These are phyloP conservation scores for Starmerella stellata DNA, from an alignment of 805 yeast species.

Conservation along the genomic window DNA sequence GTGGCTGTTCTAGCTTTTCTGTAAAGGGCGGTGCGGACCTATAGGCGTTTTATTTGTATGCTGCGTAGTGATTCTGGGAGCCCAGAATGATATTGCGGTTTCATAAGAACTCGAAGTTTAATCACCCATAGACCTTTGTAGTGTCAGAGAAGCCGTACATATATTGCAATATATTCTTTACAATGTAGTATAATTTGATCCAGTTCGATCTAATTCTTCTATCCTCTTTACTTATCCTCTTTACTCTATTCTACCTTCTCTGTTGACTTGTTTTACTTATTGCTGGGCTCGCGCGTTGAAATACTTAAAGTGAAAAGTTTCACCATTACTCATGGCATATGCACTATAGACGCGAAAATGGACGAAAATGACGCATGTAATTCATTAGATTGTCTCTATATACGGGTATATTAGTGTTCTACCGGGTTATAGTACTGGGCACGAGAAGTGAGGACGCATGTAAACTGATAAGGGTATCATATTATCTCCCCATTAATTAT, in stretches of 20 bases:
- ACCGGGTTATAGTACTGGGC: too few relatives aligned
- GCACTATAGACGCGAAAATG: too few relatives aligned
- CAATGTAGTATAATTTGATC: not conserved
- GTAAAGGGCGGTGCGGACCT: not conserved
- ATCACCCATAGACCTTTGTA: slow-evolving; percentile 13
- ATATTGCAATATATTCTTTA: not conserved
- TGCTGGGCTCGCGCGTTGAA: too few relatives aligned
- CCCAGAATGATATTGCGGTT: slow-evolving; percentile 18
- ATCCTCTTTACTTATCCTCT: not conserved
- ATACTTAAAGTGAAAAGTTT: too few relatives aligned
- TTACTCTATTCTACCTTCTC: not conserved
- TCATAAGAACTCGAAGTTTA: slow-evolving; percentile 20
- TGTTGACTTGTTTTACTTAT: too few relatives aligned
- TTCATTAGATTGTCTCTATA: too few relatives aligned
- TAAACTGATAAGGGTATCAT: too few relatives aligned
- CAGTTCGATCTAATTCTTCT: not conserved
- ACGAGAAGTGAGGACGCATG: too few relatives aligned
- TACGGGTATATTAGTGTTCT: too few relatives aligned
- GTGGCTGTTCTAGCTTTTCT: slow-evolving; percentile 13
- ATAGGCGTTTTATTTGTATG: slow-evolving; percentile 7
- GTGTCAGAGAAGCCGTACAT: slow-evolving; percentile 24
- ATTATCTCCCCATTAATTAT: slow-evolving; percentile 20
- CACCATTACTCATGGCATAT: too few relatives aligned
- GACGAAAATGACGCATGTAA: too few relatives aligned
- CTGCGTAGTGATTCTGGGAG: slow-evolving; percentile 20